Base-by-base conservation (phyloP, 345 rosid species). In the Combretum micranthum region DNA sequence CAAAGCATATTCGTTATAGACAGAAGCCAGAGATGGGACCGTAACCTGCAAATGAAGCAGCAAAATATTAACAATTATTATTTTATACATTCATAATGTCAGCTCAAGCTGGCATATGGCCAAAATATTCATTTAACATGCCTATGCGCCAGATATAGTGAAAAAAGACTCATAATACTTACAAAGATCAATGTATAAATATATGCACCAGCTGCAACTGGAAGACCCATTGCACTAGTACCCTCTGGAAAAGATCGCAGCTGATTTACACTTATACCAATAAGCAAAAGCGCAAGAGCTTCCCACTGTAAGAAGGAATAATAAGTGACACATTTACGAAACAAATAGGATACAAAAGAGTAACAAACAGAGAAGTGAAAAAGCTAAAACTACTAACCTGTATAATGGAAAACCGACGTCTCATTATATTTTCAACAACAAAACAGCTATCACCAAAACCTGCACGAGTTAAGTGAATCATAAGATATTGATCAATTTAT, bases 21-120 rank as follows among this genome's bases (percentile, higher is more conserved):
- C 98, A 47, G 98, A 92, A 47, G 98, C 98, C 87, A 92, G 45
- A 13, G 98, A 88, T 52, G 98, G 98, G 55, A 92, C 86, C 32
- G 96, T 92, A n/a, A 92, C 79, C 98, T 92, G 80, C 44, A 73
- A 23, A 56, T 69, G 26, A 16, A 66, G 59, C 16, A 13, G 14
- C 8, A 11, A 3, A 37, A 37, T 0, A 37, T 60, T 18, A 49
- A 39, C 15, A 47, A 19, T 21, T 44, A 43, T 8, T 4, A 57
- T 44, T 45, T 42, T 15, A 60, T 18, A 51, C 42, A 21, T 32
- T 20, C 50, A 13, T 18, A 45, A 57, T 15, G 16, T 15, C 16
- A 22, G 19, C 16, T 45, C 26, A 15, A 22, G 15, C 54, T 51
- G 4, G 21, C 54, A 20, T 26, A 22, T 20, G 26, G 26, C 54